These are phyloP conservation scores for Aspergillus sp. DNA, from an alignment of 2,329 filamentous ascomycete species.

Conservation along the genomic window DNA sequence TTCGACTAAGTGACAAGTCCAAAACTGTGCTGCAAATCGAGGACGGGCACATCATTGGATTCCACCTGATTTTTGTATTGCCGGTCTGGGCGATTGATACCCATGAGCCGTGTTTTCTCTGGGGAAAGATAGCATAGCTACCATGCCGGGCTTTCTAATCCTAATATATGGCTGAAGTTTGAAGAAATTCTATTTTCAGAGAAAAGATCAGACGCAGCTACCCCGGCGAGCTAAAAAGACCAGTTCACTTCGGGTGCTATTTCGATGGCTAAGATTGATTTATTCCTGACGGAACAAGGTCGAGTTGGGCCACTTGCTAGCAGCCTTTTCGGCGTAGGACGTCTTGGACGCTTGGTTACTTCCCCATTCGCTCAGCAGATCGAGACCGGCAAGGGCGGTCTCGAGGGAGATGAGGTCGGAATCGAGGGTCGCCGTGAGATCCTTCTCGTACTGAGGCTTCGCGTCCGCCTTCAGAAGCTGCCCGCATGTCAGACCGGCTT, in stretches of 20 bases:
- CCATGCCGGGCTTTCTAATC: neutral
- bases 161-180: neutral
- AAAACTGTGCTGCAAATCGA: too few relatives aligned
- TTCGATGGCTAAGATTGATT: neutral
- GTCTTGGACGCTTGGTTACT: constrained; percentile 50
- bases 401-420: constrained; percentile 52
- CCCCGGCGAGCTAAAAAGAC: neutral
- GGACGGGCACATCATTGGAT: neutral
- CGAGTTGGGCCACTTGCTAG: constrained; percentile 42
- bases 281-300: constrained; percentile 33
- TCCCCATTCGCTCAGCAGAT: constrained; percentile 52
- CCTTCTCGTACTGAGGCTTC: constrained; percentile 58
- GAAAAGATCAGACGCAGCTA: neutral
- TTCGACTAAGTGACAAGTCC: too few relatives aligned
- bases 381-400: constrained; percentile 57
- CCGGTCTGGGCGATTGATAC: neutral
- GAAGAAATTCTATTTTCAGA: neutral
- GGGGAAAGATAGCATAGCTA: neutral
- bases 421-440: constrained; percentile 60
- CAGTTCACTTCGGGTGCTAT: neutral
- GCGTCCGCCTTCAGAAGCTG: constrained; percentile 59
- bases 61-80: neutral
- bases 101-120: too few relatives aligned
- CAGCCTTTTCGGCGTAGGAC: constrained; percentile 47
- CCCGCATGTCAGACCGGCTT: constrained; percentile 62